These are phyloP conservation scores for Xanthoconium stramineum DNA, from an alignment of 768 basidiomycete species.

Conservation along the genomic window DNA sequence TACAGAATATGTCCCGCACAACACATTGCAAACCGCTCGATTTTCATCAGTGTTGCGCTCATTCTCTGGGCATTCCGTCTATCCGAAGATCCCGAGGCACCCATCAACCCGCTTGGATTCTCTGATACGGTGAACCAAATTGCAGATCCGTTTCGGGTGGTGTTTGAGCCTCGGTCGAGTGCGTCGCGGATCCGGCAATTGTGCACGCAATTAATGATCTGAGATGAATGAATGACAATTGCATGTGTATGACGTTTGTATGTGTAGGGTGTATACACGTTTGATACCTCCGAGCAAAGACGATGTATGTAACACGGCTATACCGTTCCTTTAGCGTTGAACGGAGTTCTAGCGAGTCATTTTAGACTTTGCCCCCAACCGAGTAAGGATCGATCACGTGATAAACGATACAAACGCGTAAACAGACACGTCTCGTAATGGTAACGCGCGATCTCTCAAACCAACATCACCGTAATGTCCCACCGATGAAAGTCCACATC, in stretches of 20 bases:
- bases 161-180: not conserved
- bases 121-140: not conserved
- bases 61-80: conserved; percentile 5
- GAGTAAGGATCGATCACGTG: not conserved
- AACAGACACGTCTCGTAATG: conserved; percentile 1
- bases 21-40: conserved; percentile 5
- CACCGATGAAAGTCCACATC: conserved; percentile 74
- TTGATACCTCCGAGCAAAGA: no score
- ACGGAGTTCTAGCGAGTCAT: no score
- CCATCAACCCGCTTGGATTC: not conserved
- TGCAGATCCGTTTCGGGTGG: not conserved
- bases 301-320: no score
- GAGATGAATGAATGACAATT: not conserved
- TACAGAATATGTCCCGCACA: conserved; percentile 3
- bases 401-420: not conserved
- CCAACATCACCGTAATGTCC: no score
- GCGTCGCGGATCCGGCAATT: not conserved
- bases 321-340: no score
- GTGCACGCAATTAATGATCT: not conserved
- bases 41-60: not conserved
- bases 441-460: no score
- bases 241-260: not conserved
- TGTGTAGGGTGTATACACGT: not conserved
- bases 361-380: no score
- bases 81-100: not conserved